Evolutionary conservation across 371 early-diverging fungal species (phyloP).

Genomic region (Nematocida sp.): DNA sequence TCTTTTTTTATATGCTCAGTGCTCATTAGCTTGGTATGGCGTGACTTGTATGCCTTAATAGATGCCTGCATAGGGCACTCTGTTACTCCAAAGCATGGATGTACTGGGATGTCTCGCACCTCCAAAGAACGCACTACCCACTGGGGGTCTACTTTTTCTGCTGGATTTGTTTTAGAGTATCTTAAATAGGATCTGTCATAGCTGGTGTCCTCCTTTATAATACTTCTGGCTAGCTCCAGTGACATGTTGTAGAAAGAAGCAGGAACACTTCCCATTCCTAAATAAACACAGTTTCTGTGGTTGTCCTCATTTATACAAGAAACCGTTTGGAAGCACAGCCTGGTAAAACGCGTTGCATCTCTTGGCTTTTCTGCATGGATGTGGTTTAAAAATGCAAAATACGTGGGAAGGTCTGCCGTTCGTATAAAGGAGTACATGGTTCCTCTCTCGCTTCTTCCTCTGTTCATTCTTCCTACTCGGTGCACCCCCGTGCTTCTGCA

Average conservation of each 20-base stretch:
- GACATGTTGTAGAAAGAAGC: not conserved
- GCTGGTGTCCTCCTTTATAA: not conserved
- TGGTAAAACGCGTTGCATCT: constrained; percentile 20
- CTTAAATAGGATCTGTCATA: constrained; percentile 20
- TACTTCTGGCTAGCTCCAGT: not conserved
- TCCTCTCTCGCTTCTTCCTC: constrained; percentile 88
- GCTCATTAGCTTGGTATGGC: not conserved
- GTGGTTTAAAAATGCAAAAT: constrained; percentile 52
- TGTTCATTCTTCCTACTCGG: constrained; percentile 91
- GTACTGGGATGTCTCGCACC: constrained; percentile 6
- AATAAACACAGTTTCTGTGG: constrained; percentile 36
- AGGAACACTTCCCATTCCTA: constrained; percentile 46
- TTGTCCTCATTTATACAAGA: constrained; percentile 1
- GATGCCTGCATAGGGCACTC: not conserved
- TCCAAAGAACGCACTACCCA: constrained; percentile 22
- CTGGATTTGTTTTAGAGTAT: constrained; percentile 43
- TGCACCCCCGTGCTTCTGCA: constrained; percentile 91
- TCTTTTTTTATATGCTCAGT: not conserved
- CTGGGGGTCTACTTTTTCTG: constrained; percentile 33
- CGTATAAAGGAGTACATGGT: constrained; percentile 73
- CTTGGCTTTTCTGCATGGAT: constrained; percentile 53
- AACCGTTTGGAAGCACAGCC: constrained; percentile 27
- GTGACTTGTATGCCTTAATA: constrained; percentile 25
- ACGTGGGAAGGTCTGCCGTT: constrained; percentile 43
- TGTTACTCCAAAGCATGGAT: constrained; percentile 21